Conservation (phyloP, 805 yeast genomes). For the Schwanniomyces pseudopolymorphus region DNA sequence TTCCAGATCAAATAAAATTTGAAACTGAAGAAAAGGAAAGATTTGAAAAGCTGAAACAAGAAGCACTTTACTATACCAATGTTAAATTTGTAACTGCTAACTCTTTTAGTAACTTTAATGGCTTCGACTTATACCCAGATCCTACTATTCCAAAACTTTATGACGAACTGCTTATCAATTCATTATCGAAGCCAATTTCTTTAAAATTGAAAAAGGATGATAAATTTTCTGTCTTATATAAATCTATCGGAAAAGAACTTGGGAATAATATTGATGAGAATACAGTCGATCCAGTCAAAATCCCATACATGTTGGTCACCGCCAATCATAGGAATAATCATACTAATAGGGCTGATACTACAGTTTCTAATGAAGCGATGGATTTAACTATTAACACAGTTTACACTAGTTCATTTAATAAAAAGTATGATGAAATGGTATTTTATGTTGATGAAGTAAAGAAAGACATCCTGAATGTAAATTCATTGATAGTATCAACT, state of each 20-base stretch:
- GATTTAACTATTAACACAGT: conserved; percentile 52
- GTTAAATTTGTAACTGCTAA: conserved; percentile 55
- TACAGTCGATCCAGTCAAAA: conserved; percentile 3
- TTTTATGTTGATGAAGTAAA: conserved; percentile 65
- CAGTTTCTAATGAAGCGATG: conserved; percentile 24
- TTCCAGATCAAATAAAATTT: conserved; percentile 60
- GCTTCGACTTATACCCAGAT: conserved; percentile 78
- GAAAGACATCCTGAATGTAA: conserved; percentile 37
- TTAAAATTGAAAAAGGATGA: conserved; percentile 58
- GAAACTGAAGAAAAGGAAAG: conserved; percentile 62
- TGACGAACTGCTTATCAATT: conserved; percentile 49
- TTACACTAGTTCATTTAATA: conserved; percentile 44
- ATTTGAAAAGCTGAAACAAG: conserved; percentile 62
- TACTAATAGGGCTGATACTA: conserved; percentile 61
- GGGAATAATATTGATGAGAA: conserved; percentile 27
- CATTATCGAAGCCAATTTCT: conserved; percentile 46
- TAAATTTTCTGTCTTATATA: conserved; percentile 49
- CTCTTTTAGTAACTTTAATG: conserved; percentile 60
- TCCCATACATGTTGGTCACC: conserved; percentile 58
- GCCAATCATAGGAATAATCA: conserved; percentile 68
- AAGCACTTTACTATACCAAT: conserved; percentile 45
- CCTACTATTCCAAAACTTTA: conserved; percentile 42
- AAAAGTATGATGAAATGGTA: conserved; percentile 49
- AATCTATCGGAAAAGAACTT: conserved; percentile 46
- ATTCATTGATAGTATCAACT: conserved; percentile 14